These are phyloP conservation scores for Usnea hakonensis DNA, from an alignment of 495 filamentous ascomycete species.

Conservation along the genomic window DNA sequence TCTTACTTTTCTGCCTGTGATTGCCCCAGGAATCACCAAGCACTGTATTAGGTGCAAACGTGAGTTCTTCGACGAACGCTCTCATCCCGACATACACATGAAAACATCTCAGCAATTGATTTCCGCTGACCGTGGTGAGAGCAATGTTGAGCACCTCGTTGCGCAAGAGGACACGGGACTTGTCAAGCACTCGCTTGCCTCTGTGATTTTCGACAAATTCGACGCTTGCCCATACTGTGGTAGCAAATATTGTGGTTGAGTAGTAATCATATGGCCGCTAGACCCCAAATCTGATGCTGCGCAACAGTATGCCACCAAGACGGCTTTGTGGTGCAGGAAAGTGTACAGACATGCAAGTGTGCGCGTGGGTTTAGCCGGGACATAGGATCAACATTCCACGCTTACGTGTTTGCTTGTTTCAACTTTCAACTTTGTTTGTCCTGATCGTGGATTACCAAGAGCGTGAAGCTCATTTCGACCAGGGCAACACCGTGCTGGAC, in stretches of 20 bases:
- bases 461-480: neutral
- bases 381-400: neutral
- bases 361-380: neutral
- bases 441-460: neutral
- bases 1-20: slow-evolving; percentile 47
- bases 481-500: neutral
- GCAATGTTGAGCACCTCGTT: neutral
- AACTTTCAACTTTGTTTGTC: no score
- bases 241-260: slow-evolving; percentile 35
- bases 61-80: slow-evolving; percentile 41
- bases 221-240: slow-evolving; percentile 50
- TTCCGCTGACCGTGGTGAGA: neutral
- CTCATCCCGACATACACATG: slow-evolving; percentile 1
- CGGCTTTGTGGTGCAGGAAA: no score
- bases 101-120: neutral
- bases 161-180: neutral
- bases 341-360: no score
- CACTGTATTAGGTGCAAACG: slow-evolving; percentile 44
- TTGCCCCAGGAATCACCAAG: slow-evolving; percentile 48
- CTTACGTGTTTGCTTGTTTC: neutral
- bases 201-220: slow-evolving; percentile 37
- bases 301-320: neutral
- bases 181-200: slow-evolving; percentile 18
- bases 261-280: neutral
- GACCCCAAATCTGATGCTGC: neutral